Evolutionary conservation across 441 rosid species (phyloP).

Genomic region (Syzygium syzygioides): DNA sequence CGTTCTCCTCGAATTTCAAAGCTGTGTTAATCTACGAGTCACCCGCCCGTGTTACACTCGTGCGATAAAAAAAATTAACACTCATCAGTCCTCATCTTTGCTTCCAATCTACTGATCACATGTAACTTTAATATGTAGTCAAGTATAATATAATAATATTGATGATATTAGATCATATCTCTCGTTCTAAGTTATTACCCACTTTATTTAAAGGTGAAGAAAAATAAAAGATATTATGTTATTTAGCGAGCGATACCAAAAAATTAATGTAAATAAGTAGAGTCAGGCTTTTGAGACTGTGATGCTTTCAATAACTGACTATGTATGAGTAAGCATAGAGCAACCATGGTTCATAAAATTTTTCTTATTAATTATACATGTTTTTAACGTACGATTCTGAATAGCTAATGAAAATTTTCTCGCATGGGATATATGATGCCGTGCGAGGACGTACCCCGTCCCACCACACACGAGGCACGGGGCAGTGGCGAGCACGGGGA

Average conservation of each 20-base stretch:
- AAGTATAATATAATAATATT: background rate
- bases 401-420: background rate
- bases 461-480: background rate
- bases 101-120: background rate
- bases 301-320: background rate
- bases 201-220: background rate
- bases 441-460: rapidly evolving
- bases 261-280: background rate
- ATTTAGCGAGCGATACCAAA: rapidly evolving
- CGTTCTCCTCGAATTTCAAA: background rate
- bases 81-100: background rate
- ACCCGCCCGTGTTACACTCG: background rate
- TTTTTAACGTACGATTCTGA: background rate
- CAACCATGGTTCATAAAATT: rapidly evolving
- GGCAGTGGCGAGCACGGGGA: rapidly evolving
- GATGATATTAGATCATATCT: background rate
- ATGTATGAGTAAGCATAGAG: background rate
- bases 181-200: background rate
- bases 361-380: background rate
- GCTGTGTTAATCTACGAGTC: background rate
- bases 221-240: background rate
- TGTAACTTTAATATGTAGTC: too few species aligned
- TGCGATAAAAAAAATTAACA: background rate
- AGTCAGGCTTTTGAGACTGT: background rate
- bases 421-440: background rate